Percentiles rank a stretch among this genome's conserved stretches.
Conservation (phyloP, 306 rosid genomes). For the Gastrolobium villosum region DNA sequence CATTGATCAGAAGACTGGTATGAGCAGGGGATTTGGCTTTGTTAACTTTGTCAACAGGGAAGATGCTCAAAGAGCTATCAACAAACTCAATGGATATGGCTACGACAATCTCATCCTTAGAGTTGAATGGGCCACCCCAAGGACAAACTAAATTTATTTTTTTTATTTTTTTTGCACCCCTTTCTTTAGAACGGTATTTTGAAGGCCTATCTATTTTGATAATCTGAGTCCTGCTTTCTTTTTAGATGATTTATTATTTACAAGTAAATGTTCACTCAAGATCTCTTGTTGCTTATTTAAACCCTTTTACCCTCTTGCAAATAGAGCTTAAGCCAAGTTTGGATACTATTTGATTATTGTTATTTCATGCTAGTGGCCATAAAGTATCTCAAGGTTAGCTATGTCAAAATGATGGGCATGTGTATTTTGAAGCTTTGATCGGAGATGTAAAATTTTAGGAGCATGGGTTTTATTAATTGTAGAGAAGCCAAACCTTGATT, state of each 20-base stretch:
- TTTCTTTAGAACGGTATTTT: not conserved
- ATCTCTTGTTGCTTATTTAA: slow-evolving; percentile 15
- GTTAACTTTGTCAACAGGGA: slow-evolving; percentile 94
- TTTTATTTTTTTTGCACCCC: not conserved
- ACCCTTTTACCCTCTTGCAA: no score
- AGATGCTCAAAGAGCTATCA: slow-evolving; percentile 93
- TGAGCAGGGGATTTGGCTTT: slow-evolving; percentile 96
- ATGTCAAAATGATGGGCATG: no score
- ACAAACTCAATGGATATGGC: slow-evolving; percentile 94
- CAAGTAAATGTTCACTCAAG: not conserved
- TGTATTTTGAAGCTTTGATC: no score
- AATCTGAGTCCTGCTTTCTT: not conserved
- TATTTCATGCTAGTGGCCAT: no score
- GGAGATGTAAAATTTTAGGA: no score
- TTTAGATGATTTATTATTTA: slow-evolving; percentile 30
- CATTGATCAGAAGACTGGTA: slow-evolving; percentile 84
- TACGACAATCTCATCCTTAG: slow-evolving; percentile 74
- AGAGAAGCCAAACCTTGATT: no score
- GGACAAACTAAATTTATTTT: slow-evolving; percentile 38
- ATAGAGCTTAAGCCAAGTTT: no score
- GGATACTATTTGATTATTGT: no score
- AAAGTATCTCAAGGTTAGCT: no score
- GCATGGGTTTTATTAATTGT: no score
- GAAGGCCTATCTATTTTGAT: slow-evolving; percentile 41
- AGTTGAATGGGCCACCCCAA: slow-evolving; percentile 69